phyloP scores from a whole-genome alignment of 495 filamentous ascomycete genomes.

The Physcia stellaris region DNA sequence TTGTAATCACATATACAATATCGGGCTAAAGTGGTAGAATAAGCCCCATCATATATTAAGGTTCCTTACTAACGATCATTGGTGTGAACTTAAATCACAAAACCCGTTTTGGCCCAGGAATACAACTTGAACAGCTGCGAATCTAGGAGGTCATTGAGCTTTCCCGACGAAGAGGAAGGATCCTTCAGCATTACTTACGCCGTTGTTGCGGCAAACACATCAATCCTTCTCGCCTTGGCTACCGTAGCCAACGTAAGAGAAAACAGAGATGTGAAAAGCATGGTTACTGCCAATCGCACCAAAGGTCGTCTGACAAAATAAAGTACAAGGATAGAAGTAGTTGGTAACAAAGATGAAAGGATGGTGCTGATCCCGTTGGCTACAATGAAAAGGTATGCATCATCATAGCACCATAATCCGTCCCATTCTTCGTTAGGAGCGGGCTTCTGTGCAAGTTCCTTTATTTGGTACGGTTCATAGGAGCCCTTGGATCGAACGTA shows the following conservation, averaged over 20 bases:
- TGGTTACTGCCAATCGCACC: conserved; percentile 15
- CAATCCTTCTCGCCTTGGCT: conserved; percentile 16
- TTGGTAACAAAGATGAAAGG: conserved; percentile 1
- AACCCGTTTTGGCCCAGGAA: neutral
- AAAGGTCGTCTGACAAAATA: conserved; percentile 15
- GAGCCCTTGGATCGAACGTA: neutral
- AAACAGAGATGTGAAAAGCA: conserved; percentile 20
- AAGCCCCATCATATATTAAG: no score
- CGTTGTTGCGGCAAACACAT: conserved; percentile 22
- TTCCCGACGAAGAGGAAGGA: neutral
- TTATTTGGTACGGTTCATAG: neutral
- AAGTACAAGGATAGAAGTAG: neutral
- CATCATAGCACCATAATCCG: neutral
- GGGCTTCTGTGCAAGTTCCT: neutral
- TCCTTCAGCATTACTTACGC: conserved; percentile 13
- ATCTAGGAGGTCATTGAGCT: neutral
- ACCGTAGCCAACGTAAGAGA: conserved; percentile 15
- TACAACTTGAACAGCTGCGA: neutral
- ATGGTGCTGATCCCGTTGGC: neutral
- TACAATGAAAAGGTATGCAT: neutral
- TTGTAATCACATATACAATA: no score
- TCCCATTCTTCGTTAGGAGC: neutral
- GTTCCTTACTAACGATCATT: no score
- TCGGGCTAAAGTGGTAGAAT: no score
- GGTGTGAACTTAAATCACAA: no score